A percentile compares a stretch with the other conserved stretches of the same genome.
phyloP scores from a whole-genome alignment of 2,329 filamentous ascomycete genomes.

The Colletotrichum musae region DNA sequence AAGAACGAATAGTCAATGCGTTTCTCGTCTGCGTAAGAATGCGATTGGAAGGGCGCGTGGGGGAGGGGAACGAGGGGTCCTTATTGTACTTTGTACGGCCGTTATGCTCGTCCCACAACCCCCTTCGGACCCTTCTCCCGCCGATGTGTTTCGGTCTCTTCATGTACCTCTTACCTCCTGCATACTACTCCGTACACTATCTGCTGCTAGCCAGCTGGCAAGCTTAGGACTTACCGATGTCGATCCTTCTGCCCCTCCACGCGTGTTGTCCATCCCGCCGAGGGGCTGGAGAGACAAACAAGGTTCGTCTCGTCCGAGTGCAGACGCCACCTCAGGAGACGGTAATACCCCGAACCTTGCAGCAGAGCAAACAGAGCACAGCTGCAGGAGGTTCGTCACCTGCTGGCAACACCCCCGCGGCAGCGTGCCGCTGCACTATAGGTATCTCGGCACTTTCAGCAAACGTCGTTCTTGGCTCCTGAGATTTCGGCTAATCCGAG shows the following conservation, averaged over 20 bases:
- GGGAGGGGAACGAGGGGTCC: constrained; percentile 14
- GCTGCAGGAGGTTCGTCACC: not conserved
- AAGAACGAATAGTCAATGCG: constrained; percentile 1
- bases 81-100: constrained; percentile 20
- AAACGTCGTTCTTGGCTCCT: too few relatives aligned
- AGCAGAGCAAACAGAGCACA: not conserved
- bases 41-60: constrained; percentile 2
- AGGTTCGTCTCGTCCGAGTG: constrained; percentile 12
- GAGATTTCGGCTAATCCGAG: too few relatives aligned
- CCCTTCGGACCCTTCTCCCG: too few relatives aligned
- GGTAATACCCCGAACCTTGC: constrained; percentile 21
- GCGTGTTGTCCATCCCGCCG: not conserved
- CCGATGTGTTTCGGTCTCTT: too few relatives aligned
- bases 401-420: not conserved
- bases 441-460: too few relatives aligned
- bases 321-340: constrained; percentile 1
- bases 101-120: not conserved
- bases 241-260: constrained; percentile 1
- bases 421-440: not conserved
- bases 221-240: not conserved
- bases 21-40: constrained; percentile 2
- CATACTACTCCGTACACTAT: not conserved
- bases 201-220: constrained; percentile 25
- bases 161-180: not conserved
- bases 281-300: constrained; percentile 19